Base-by-base conservation (phyloP, 352 stramenopile species). In the Lagenidium sp. region DNA sequence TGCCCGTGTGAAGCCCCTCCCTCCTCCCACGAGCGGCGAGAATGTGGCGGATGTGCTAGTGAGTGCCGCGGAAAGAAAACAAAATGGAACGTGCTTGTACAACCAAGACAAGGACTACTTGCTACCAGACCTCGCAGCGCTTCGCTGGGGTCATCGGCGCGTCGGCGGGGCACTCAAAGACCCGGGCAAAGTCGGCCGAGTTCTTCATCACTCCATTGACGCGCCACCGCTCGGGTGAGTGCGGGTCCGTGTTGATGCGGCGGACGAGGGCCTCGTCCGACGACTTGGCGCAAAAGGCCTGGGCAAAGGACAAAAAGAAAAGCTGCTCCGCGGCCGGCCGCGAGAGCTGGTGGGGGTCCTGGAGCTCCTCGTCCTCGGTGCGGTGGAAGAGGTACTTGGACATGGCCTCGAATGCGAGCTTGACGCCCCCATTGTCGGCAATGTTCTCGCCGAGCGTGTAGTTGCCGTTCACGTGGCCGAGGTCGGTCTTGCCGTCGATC, bases 391-490 rank as follows among this genome's bases (percentile, higher is more conserved):
- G 47, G 23, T 57, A 68, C 13, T 52, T 54, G 29, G 72, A 56
- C 36, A 85, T 82, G 18, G 82, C 82, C 4, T 61, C 32, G 50
- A 74, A 89, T 8, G 79, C 62, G 6, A 94, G 48, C 45, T 79
- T 82, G 20, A 94, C 55, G 23, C 82, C 82, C 13, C 82, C 82
- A 26, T 88, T 82, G 61, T 94, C 82, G 0, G 82, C 82, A 23
- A 91, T 89, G 51, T 90, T 91, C 50, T 94, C 79, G 18, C 75
- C 64, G 18, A 92, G 24, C 15, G 79, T 94, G 49, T 69, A 82
- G 37, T 85, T 79, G 2, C 82, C 79, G 34, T 92, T 88, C 36
- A 91, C 72, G 32, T 79, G 32, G 11, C 74, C 77, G 12, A 93
- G 42, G 15, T 79, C 50, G 1, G 63, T 68, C 11, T 39, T 55